Conservation (phyloP, 441 rosid genomes). For the Rhodomyrtus psidioides region DNA sequence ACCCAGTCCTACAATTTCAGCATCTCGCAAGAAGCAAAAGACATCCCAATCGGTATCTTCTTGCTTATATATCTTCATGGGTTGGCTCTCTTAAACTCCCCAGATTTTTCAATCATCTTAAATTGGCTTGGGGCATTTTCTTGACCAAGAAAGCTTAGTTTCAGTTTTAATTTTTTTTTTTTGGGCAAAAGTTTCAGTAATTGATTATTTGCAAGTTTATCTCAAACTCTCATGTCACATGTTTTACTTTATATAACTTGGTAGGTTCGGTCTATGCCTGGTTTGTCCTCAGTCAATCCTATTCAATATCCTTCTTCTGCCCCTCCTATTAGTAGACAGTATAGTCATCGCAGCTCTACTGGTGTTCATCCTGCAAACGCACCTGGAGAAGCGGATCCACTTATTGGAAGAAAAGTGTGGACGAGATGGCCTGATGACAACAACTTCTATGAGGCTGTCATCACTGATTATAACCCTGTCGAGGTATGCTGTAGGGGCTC, state of each 20-base stretch:
- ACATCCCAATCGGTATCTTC: slow-evolving; percentile 57
- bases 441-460: slow-evolving; percentile 82
- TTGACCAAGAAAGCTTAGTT: background rate
- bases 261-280: slow-evolving; percentile 34
- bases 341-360: slow-evolving; percentile 32
- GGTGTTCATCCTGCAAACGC: slow-evolving; percentile 37
- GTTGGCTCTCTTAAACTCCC: background rate
- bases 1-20: slow-evolving; percentile 69
- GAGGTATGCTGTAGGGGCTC: slow-evolving; percentile 33
- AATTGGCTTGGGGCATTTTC: background rate
- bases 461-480: slow-evolving; percentile 60
- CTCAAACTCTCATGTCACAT: background rate
- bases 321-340: slow-evolving; percentile 42
- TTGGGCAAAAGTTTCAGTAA: background rate
- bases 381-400: slow-evolving; percentile 51
- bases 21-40: slow-evolving; percentile 82
- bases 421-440: slow-evolving; percentile 97
- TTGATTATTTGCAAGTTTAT: slow-evolving; percentile 1
- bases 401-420: slow-evolving; percentile 88
- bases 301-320: slow-evolving; percentile 53
- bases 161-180: background rate
- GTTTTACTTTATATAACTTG: background rate
- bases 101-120: slow-evolving; percentile 17
- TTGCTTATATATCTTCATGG: background rate
- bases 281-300: slow-evolving; percentile 29